phyloP scores from a whole-genome alignment of 257 asterid species.

The Nicotiana paniculata region DNA sequence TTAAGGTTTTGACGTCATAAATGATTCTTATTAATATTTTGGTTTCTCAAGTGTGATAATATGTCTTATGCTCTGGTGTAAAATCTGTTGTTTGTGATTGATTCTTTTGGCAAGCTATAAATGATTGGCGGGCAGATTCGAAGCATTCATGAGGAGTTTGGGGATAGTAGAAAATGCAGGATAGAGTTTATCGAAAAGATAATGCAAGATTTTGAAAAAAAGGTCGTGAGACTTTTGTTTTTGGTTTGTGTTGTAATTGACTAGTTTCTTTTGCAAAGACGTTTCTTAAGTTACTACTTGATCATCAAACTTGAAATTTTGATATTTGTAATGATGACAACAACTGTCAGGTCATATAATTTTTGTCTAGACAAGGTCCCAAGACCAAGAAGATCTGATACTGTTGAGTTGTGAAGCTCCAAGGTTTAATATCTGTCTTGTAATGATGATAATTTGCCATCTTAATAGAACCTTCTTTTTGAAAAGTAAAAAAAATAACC shows the following conservation, averaged over 20 bases:
- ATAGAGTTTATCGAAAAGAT: background rate
- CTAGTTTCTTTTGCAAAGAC: background rate
- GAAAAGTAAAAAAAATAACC: background rate
- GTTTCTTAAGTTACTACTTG: background rate
- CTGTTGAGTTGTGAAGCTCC: background rate
- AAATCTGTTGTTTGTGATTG: background rate
- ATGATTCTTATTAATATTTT: background rate
- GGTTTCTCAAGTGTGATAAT: background rate
- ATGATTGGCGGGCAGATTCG: background rate
- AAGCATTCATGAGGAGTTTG: background rate
- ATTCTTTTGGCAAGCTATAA: background rate
- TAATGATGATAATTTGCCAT: background rate
- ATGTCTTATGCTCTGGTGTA: background rate
- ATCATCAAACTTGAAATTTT: background rate
- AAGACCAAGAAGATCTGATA: background rate
- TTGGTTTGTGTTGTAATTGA: background rate
- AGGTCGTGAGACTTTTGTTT: background rate
- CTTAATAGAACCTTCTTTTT: background rate
- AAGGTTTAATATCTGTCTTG: background rate
- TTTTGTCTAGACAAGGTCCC: background rate
- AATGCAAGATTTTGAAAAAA: too few species aligned
- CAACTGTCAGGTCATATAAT: background rate
- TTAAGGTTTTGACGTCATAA: background rate
- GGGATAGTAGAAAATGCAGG: background rate
- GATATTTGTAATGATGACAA: background rate